A percentile compares a stretch with the other conserved stretches of the same genome.
Evolutionary conservation across 2,329 filamentous ascomycete species (phyloP).

Genomic region (Trichoderma guizhouense): DNA sequence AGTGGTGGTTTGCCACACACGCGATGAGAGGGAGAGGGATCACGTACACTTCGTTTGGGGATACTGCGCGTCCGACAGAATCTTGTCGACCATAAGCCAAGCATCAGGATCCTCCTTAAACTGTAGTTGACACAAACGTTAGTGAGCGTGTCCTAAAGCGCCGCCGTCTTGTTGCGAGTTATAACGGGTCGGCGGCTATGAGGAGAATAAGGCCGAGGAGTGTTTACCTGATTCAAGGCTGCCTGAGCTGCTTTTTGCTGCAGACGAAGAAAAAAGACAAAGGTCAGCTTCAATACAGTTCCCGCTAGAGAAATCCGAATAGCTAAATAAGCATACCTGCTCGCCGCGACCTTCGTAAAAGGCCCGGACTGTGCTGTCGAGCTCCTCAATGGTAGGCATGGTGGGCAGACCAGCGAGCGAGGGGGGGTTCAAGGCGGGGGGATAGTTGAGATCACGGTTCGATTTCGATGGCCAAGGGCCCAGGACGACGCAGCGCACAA

Average conservation of each 20-base stretch:
- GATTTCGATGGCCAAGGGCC: constrained; percentile 23
- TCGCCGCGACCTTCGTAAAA: constrained; percentile 98
- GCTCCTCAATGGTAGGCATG: constrained; percentile 82
- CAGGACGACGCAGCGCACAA: constrained; percentile 28
- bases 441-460: constrained; percentile 23
- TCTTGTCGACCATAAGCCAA: constrained; percentile 96
- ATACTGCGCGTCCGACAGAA: constrained; percentile 88
- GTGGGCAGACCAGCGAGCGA: constrained; percentile 31
- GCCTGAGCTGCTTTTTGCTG: constrained; percentile 97
- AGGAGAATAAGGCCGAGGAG: constrained; percentile 19
- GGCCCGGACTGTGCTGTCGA: constrained; percentile 92
- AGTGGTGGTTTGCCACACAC: background rate
- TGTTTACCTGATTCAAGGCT: constrained; percentile 80
- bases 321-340: constrained; percentile 57
- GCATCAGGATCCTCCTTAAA: constrained; percentile 99
- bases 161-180: background rate
- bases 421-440: constrained; percentile 24
- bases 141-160: background rate
- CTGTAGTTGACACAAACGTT: constrained; percentile 45
- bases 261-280: constrained; percentile 33
- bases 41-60: constrained; percentile 91
- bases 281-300: constrained; percentile 34
- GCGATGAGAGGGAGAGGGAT: background rate
- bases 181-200: background rate
- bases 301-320: background rate